Evolutionary conservation across 306 rosid genomes (phyloP), one percentile per base, ranked within the genome.

Genomic region (Heteromeles arbutifolia): DNA sequence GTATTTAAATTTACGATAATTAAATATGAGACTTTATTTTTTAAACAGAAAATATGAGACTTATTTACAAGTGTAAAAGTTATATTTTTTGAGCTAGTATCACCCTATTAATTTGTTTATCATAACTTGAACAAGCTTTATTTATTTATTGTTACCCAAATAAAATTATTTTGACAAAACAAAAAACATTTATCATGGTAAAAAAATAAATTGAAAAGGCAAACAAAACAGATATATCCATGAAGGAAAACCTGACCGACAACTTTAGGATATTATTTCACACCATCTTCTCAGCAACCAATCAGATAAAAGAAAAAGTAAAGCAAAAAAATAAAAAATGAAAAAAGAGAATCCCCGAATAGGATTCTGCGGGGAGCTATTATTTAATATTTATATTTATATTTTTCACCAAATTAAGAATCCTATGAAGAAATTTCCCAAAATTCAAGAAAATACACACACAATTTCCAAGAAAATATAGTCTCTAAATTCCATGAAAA

Each of bases 241-340:
- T 8, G 65, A 59, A 59, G 32, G 65, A 25, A 69, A 70, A 53
- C 31, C n/a, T 32, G 48, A 53, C 8, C 74, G 25, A 69, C 59
- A 69, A 53, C 44, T 39, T 67, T 67, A 5, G 31, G 29, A 39
- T 28, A 32, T 37, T 66, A 31, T 32, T n/a, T 6, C 12, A 53
- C 66, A 9, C 56, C 18, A 56, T 56, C 69, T 74, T 75, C 79
- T 82, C 74, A 8, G 50, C 43, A 62, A 68, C 78, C 87, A 73
- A 77, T 57, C 64, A 74, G 2, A 69, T 25, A 24, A 18, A 21
- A 73, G 12, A 48, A 44, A 11, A 67, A 57, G 58, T 34, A 62
- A 34, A 31, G 26, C 11, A 22, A 32, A 52, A 70, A 21, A 70
- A 2, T 31, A 43, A 37, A 15, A 34, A 74, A 52, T 19, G 11